Base-by-base conservation (phyloP, 352 stramenopile species). In the Pythium dissotocum region DNA sequence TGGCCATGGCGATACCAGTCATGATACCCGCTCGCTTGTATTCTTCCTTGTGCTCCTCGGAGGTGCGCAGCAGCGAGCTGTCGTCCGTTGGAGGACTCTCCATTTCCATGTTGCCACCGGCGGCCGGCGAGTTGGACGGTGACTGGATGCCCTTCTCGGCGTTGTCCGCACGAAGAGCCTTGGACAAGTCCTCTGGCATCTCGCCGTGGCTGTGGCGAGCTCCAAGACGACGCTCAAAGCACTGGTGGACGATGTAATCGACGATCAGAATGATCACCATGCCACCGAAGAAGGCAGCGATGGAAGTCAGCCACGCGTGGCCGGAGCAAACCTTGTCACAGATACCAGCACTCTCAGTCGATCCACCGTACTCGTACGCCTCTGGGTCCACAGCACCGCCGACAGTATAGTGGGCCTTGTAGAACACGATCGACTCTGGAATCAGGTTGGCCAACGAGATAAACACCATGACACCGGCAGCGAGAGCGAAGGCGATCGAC, bases 1-100 rank as follows among this genome's bases (percentile, higher is more conserved):
- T 97, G 5, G 88, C 94, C 63, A 99, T 98, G 46, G 93, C 96
- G 13, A 99, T 74, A 14, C 95, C 97, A 1, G 95, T 98, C 64
- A 96, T 88, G 5, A 98, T 74, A 60, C 95, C 95, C 60, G 96
- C 93, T n/a, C 83, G 80, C 28, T 88, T 79, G 57, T 95, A 89
- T 26, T 86, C 73, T 6, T 80, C 62, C 65, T 89, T 85, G 40
- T 69, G 63, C 14, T 44, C 59, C 6, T 71, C 32, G 10, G 77
- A 24, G 21, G 21, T 60, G 16, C 71, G 61, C 6, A 72, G 33
- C 9, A 65, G 26, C 38, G 66, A 53, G 61, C 21, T 56, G 10
- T 64, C 60, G 1, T 13, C 53, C 18, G 38, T 58, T 7, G 9
- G n/a, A 28, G 65, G 65, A 30, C 58, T 70, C 21, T 30, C 36